A percentile compares a stretch with the other conserved stretches of the same genome.
These are phyloP conservation scores for Cenchrus purpureus DNA, from an alignment of 176 grass and related monocot species.

Conservation along the genomic window DNA sequence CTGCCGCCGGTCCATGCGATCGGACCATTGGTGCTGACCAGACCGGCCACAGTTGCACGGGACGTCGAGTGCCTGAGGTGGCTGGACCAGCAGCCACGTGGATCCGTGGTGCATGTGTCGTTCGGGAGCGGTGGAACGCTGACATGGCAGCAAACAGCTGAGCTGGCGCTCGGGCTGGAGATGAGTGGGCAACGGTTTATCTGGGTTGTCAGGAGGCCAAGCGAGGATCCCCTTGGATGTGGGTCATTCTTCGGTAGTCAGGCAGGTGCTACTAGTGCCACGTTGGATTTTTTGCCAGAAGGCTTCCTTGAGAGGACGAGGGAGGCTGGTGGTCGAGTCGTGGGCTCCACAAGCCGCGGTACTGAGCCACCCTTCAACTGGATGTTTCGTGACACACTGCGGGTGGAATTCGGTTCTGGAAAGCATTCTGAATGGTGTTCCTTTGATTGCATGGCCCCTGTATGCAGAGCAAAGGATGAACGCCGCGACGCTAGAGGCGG, in stretches of 20 bases:
- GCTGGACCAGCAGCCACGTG: constrained; percentile 58
- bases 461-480: constrained; percentile 69
- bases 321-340: background rate
- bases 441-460: constrained; percentile 68
- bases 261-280: background rate
- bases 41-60: background rate
- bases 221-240: background rate
- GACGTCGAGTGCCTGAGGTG: constrained; percentile 38
- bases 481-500: constrained; percentile 46
- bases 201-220: constrained; percentile 54
- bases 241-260: constrained; percentile 33
- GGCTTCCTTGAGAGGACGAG: constrained; percentile 52
- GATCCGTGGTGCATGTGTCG: constrained; percentile 59
- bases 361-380: constrained; percentile 23
- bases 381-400: constrained; percentile 66
- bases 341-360: constrained; percentile 54
- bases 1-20: constrained; percentile 44
- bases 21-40: constrained; percentile 55
- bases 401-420: constrained; percentile 70
- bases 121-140: constrained; percentile 72
- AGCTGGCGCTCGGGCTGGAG: constrained; percentile 62
- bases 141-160: constrained; percentile 34
- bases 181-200: constrained; percentile 45
- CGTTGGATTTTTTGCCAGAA: constrained; percentile 32
- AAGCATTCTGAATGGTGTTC: constrained; percentile 33